A percentile compares a stretch with the other conserved stretches of the same genome.
These are phyloP conservation scores for Citrullus colocynthis DNA, from an alignment of 306 rosid species.

Conservation along the genomic window DNA sequence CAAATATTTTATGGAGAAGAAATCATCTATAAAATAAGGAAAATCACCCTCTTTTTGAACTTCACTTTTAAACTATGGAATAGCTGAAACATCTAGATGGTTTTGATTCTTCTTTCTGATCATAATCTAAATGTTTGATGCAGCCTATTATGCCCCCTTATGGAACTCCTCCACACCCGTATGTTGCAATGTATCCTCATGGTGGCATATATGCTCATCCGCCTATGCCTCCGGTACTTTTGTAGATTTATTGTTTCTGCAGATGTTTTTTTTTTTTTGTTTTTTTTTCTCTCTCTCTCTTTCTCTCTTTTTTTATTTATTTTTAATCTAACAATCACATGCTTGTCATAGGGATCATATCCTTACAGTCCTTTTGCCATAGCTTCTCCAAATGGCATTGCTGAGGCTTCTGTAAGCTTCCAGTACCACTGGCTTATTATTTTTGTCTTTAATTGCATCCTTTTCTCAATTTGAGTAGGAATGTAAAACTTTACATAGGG, in stretches of 20 bases:
- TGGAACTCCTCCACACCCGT: constrained; percentile 95
- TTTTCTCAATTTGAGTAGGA: constrained; percentile 8
- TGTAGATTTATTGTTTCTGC: constrained; percentile 16
- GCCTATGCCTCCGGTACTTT: constrained; percentile 84
- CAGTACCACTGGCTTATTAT: constrained; percentile 3
- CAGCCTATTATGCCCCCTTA: constrained; percentile 99
- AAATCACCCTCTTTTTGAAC: not conserved
- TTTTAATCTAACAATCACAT: not conserved
- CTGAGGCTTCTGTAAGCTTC: constrained; percentile 79
- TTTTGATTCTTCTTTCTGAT: not conserved
- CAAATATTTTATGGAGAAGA: not conserved
- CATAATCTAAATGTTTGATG: constrained; percentile 13
- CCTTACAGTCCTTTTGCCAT: constrained; percentile 91
- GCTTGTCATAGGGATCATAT: constrained; percentile 69
- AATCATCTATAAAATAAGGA: not conserved
- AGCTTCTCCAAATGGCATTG: constrained; percentile 87
- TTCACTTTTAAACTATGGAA: not conserved
- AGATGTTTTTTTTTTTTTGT: not conserved
- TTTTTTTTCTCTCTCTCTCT: too few relatives aligned
- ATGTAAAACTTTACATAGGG: constrained; percentile 45
- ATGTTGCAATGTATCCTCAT: constrained; percentile 98
- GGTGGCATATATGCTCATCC: constrained; percentile 99
- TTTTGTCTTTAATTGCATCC: constrained; percentile 2
- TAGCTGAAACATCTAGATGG: not conserved
- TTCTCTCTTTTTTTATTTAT: too few relatives aligned